Conservation (phyloP, 169 alveolate genomes). For the Pseudocohnilembus persalinus region DNA sequence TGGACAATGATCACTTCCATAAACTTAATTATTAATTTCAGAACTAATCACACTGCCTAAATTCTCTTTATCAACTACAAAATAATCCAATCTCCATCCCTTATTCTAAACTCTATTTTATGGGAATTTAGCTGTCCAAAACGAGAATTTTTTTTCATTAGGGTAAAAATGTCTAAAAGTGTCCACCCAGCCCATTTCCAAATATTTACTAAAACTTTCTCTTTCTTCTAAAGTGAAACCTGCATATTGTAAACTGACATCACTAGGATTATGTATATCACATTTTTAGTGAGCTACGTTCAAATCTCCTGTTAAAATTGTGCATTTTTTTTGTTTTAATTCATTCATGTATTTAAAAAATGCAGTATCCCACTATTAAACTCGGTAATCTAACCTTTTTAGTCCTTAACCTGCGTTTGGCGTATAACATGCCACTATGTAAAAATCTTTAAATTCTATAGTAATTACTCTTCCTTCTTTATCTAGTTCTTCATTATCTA, state of each 20-base stretch:
- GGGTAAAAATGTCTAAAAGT: constrained; percentile 78
- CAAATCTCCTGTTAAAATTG: constrained; percentile 75
- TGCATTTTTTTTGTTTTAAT: constrained; percentile 57
- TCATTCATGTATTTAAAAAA: constrained; percentile 54
- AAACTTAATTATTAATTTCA: constrained; percentile 48
- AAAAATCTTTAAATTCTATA: constrained; percentile 68
- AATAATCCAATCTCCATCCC: constrained; percentile 88
- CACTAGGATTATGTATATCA: constrained; percentile 68
- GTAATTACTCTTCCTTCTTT: constrained; percentile 77
- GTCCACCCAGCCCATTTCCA: constrained; percentile 67
- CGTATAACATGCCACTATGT: constrained; percentile 65
- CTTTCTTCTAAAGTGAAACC: constrained; percentile 76
- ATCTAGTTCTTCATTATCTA: constrained; percentile 59
- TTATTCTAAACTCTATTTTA: constrained; percentile 57
- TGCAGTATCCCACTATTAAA: constrained; percentile 74
- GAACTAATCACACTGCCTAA: constrained; percentile 48
- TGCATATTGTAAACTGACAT: constrained; percentile 64
- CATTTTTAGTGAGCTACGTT: constrained; percentile 75
- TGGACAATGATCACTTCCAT: constrained; percentile 80
- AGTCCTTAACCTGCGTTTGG: constrained; percentile 76
- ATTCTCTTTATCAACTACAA: constrained; percentile 48
- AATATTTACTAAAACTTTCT: constrained; percentile 50
- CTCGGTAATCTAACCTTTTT: constrained; percentile 71
- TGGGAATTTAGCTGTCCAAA: constrained; percentile 53
- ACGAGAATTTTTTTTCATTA: constrained; percentile 55